Base-by-base conservation (phyloP, 192 early-diverging fungal genomes). In the Geranomyces variabilis region DNA sequence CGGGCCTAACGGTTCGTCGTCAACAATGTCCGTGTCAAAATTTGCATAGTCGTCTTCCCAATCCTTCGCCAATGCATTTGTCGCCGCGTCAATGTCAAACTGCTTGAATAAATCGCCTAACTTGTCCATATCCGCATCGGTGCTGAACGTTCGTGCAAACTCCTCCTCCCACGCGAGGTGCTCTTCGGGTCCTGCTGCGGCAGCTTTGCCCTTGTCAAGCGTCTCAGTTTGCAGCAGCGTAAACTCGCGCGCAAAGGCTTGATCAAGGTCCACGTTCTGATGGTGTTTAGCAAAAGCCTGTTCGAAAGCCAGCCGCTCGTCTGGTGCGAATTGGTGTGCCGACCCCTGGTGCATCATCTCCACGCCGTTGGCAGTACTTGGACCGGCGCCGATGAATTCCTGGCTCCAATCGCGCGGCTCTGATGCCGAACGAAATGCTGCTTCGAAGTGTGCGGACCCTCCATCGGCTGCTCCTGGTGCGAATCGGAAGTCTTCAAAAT, bases 391-490 rank as follows among this genome's bases (percentile, higher is more conserved):
- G 36, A 41, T 7, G 10, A 63, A 63, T 19, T 63, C 61, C 5
- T 63, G 26, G 61, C 29, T 34, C 61, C 61, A 63, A 28, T 3
- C 10, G 36, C 10, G 36, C 36, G 36, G 36, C 36, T 41, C 36
- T 3, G 36, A 7, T 41, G 36, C 36, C 12, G 21, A 22, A 1
- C 47, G 21, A n/a, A 66, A 66, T 1, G 65, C 65, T 13, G 36
- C 46, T 66, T 66, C 65, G 47, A 66, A 48, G 9, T 49, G 43
- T 9, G 65, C 61, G 34, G 21, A 4, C n/a, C 33, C 61, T 63
- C 36, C 36, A 7, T 3, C 36, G 5, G 3, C 36, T 41, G 29
- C 28, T 26, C 34, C 28, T 55, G 53, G 61, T 41, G 34, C 3
- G 29, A 33, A 21, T 31, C 34, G 61, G 34, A 63, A 63, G 10